Evolutionary conservation across 129 eudicot genomes (phyloP), one percentile per base, ranked within the genome.

Genomic region (Silybum marianum): DNA sequence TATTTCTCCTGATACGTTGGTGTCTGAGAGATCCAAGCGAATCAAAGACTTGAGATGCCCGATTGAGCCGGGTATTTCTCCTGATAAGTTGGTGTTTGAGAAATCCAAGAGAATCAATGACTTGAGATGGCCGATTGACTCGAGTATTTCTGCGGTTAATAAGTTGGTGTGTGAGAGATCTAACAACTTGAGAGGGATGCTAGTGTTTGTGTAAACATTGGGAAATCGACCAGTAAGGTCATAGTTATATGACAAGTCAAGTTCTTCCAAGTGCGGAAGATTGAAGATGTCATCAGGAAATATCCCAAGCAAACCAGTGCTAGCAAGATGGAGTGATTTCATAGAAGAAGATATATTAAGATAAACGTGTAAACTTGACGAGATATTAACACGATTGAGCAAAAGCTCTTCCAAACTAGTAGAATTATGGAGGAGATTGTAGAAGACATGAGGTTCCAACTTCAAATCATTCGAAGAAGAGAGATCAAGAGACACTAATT

Each of bases 51-150:
- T 40, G 13, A 40, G 46, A 40, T 40, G 46, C 13, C 46, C 13
- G 46, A 40, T 40, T 8, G 46, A 40, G 2, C 0, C 13, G 13
- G 48, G 48, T 40, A 40, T 40, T 10, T 22, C 9, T 54, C 73
- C 23, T 10, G 83, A 39, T 21, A 85, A 30, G 10, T 23, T 60
- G 79, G 83, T 87, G 28, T 76, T 42, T 12, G 87, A 87, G 8
- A 87, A 42, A 79, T 67, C 4, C 28, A 34, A 38, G 9, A 5
- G 1, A 3, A 7, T 34, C 26, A 81, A 22, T 9, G 46, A 40
- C 46, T 8, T 0, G 46, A 40, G 13, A 40, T 40, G 46, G 46
- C 46, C 13, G 46, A 32, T 32, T 32, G 36, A 2, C 5, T 4
- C 4, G 6, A 4, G 36, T 32, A 32, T 32, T 40, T 13, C 54